Percentiles rank a stretch among this genome's conserved stretches.
These are phyloP conservation scores for Verticillium klebahnii DNA, from an alignment of 2,329 filamentous ascomycete species.

Conservation along the genomic window DNA sequence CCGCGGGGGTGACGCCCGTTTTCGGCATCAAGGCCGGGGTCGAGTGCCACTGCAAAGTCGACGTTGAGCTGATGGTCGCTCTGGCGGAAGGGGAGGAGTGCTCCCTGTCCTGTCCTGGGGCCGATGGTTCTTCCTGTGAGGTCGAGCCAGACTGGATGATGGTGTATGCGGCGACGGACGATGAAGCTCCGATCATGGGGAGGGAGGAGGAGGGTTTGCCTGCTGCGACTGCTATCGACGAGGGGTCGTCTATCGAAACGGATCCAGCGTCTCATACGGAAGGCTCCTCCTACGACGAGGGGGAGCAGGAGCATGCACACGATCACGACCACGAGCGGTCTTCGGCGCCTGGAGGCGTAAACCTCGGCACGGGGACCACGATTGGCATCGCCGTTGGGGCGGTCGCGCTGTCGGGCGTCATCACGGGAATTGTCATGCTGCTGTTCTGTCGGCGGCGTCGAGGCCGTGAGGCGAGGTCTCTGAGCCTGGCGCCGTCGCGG, in stretches of 20 bases:
- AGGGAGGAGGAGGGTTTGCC: background rate
- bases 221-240: background rate
- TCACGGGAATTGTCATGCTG: slow-evolving; percentile 3
- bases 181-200: background rate
- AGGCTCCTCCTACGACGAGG: background rate
- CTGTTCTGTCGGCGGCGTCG: slow-evolving; percentile 4
- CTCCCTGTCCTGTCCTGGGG: background rate
- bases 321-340: background rate
- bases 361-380: background rate
- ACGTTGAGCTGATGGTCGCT: slow-evolving; percentile 5
- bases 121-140: background rate
- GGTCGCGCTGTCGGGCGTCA: background rate
- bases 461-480: background rate
- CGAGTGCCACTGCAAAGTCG: slow-evolving; percentile 28
- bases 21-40: slow-evolving; percentile 30
- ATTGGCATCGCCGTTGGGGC: slow-evolving; percentile 6
- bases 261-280: background rate
- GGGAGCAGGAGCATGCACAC: background rate
- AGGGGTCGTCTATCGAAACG: background rate
- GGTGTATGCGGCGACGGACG: slow-evolving; percentile 7
- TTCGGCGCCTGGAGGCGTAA: background rate
- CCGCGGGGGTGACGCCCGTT: background rate
- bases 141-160: slow-evolving; percentile 1
- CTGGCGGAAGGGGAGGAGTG: slow-evolving; percentile 2
- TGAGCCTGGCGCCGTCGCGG: background rate